A percentile compares a stretch with the other conserved stretches of the same genome.
Evolutionary conservation across 2,329 filamentous ascomycete species (phyloP).

Genomic region (Claviceps sp.): DNA sequence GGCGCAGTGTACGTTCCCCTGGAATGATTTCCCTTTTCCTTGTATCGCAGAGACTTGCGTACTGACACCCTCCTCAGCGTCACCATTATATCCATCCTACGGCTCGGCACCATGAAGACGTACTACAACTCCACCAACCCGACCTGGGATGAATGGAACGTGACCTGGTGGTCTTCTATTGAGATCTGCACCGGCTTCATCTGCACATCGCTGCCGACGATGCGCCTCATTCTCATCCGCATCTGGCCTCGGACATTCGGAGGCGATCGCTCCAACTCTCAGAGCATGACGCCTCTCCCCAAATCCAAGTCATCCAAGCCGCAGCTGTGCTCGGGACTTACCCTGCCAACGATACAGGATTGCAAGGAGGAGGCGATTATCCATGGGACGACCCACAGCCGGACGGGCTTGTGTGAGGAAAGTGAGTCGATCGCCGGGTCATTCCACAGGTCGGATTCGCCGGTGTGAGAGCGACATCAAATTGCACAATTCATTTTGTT

Average conservation of each 20-base stretch:
- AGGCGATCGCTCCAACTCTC: neutral
- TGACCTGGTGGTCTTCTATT: conserved; percentile 2
- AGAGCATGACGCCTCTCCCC: neutral
- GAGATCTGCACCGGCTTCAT: conserved; percentile 3
- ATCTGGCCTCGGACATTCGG: neutral
- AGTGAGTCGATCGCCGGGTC: neutral
- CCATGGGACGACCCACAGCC: neutral
- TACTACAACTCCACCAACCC: conserved; percentile 1
- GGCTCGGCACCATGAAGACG: neutral
- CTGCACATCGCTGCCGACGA: conserved; percentile 2
- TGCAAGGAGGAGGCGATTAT: neutral
- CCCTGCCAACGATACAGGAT: neutral
- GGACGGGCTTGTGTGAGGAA: neutral
- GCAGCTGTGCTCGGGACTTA: neutral
- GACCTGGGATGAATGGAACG: conserved; percentile 1
- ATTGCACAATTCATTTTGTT: too few species aligned
- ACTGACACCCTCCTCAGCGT: neutral
- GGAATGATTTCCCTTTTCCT: too few species aligned
- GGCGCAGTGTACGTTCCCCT: conserved; percentile 1
- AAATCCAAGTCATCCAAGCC: neutral
- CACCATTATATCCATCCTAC: conserved; percentile 3
- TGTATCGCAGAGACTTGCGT: too few species aligned
- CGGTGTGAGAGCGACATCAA: neutral
- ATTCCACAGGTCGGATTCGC: neutral
- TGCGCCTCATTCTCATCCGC: conserved; percentile 2